Base-by-base conservation (phyloP, 2,329 filamentous ascomycete species). In the Corinectria fuckeliana region DNA sequence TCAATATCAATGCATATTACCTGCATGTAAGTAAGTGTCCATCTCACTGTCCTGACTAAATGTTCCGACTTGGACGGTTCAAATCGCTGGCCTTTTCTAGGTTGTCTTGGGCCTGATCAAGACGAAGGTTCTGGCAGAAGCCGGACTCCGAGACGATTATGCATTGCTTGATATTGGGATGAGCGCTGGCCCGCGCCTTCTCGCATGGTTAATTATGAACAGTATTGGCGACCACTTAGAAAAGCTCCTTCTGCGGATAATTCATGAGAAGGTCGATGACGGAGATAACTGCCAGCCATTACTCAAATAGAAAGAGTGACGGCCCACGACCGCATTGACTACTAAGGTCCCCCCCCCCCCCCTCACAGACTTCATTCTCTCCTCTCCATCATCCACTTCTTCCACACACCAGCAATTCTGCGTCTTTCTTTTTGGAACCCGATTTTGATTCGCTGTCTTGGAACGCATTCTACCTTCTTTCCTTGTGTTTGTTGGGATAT, bases 371-470 rank as follows among this genome's bases (percentile, higher is more conserved):
- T 45, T 30, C 25, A 28, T 36, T n/a, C 10, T 23, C 20, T 18
- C 11, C 25, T 30, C 42, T 18, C 10, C 25, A 45, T 30, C 13
- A 23, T 18, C 23, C 18, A 13, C 9, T n/a, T 16, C 18, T 11
- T n/a, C 20, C 42, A 28, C 42, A 13, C 23, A 45, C 23, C 25
- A 45, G n/a, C 9, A 28, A 28, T 28, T 13, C 41, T 16, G 16
- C 41, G 21, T 11, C n/a, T 28, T 44, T 44, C n/a, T 63, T 63
- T 68, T 70, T 68, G 60, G 62, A 53, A 56, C 52, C 58, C 60
- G 30, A 50, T 66, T 68, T 68, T 67, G 63, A 62, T 64, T 54
- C 62, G 54, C 56, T 61, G 48, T 71, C 64, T 72, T 71, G 69
- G 63, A 57, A 63, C 56, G 53, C 62, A 71, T 68, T 49, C 63